These are phyloP conservation scores for Pseudogymnoascus sp. DNA, from an alignment of 2,329 filamentous ascomycete genomes.

Conservation along the genomic window DNA sequence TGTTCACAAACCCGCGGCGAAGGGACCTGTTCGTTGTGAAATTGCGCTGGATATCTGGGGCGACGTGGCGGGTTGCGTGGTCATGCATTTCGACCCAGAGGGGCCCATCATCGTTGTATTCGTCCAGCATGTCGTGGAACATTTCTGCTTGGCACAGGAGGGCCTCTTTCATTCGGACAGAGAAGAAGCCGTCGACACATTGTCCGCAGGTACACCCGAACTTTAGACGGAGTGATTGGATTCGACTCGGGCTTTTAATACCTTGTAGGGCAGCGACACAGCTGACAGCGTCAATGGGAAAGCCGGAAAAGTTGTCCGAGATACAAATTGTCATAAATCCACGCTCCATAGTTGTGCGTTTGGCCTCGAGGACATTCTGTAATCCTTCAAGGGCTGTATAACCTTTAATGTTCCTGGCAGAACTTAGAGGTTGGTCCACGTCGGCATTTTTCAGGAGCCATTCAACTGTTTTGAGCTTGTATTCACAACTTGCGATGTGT, in stretches of 20 bases:
- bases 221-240: conserved; percentile 24
- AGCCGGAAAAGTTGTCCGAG: conserved; percentile 19
- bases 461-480: conserved; percentile 14
- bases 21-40: background rate
- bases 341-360: conserved; percentile 19
- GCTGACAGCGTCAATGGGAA: conserved; percentile 22
- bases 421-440: conserved; percentile 14
- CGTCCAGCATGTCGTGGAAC: background rate
- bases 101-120: background rate
- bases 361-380: conserved; percentile 26
- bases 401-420: conserved; percentile 27
- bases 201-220: conserved; percentile 35
- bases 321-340: background rate
- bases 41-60: background rate
- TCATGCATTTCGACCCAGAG: background rate
- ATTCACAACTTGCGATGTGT: conserved; percentile 15
- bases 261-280: conserved; percentile 26
- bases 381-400: conserved; percentile 31
- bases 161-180: conserved; percentile 31
- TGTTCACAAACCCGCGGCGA: background rate
- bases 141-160: background rate
- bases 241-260: conserved; percentile 13
- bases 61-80: background rate
- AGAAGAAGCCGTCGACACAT: conserved; percentile 33
- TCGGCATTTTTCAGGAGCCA: conserved; percentile 27